Conservation (phyloP, 257 asterid genomes). For the Solanum lycopersicoides region DNA sequence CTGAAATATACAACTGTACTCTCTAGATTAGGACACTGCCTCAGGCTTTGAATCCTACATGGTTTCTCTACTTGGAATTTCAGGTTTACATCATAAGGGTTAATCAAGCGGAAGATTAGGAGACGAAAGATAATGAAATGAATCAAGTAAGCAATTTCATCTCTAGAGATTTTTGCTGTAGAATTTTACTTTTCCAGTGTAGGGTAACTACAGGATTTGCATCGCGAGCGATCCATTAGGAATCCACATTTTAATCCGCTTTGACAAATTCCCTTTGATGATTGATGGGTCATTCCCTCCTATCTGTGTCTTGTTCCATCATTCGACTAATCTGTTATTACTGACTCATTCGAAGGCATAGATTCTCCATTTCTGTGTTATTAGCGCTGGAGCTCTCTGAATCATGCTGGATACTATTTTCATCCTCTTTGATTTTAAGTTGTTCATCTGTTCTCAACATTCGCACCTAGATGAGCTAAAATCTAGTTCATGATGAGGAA, state of each 20-base stretch:
- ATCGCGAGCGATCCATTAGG: neutral
- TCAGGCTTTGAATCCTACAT: neutral
- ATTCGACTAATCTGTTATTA: neutral
- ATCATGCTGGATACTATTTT: neutral
- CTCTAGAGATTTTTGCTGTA: neutral
- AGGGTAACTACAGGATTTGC: neutral
- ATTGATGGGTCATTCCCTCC: neutral
- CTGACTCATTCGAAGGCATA: neutral
- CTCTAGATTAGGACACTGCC: neutral
- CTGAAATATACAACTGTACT: neutral
- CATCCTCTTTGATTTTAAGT: neutral
- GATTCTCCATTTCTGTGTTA: neutral
- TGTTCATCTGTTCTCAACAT: neutral
- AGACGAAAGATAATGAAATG: neutral
- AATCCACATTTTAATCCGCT: neutral
- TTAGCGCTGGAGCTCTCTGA: neutral
- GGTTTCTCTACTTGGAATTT: neutral
- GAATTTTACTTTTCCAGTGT: neutral
- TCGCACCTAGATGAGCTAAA: neutral
- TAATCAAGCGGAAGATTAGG: slow-evolving; percentile 19
- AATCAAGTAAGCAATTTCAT: neutral
- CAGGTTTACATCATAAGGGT: slow-evolving; percentile 47
- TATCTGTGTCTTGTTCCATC: neutral
- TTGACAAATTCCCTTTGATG: neutral
- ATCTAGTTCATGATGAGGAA: neutral